phyloP scores from a whole-genome alignment of 2,329 filamentous ascomycete genomes.

The Ophioceras dolichostomum region DNA sequence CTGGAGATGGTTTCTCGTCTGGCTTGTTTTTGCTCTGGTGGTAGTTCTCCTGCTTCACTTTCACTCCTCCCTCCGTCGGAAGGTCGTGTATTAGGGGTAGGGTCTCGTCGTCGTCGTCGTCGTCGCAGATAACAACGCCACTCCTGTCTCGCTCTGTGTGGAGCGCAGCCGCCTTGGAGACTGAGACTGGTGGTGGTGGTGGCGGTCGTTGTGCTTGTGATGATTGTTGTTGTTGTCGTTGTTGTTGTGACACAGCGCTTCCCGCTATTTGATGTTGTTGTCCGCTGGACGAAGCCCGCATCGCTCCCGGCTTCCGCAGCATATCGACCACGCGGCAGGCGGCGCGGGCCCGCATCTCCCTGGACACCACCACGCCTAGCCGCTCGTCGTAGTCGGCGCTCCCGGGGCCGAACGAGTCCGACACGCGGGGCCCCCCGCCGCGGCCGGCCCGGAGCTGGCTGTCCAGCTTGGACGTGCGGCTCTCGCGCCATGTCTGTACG shows the following conservation, averaged over 20 bases:
- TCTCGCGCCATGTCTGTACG: slow-evolving; percentile 73
- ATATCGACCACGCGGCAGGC: slow-evolving; percentile 39
- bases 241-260: too few relatives aligned
- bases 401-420: slow-evolving; percentile 54
- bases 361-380: slow-evolving; percentile 28
- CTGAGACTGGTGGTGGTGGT: too few relatives aligned
- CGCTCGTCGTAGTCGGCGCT: slow-evolving; percentile 40
- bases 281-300: slow-evolving; percentile 19
- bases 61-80: too few relatives aligned
- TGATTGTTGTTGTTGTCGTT: too few relatives aligned
- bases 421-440: slow-evolving; percentile 41
- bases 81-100: too few relatives aligned
- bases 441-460: slow-evolving; percentile 52
- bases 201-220: too few relatives aligned
- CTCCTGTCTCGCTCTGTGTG: too few relatives aligned
- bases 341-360: slow-evolving; percentile 25
- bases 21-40: too few relatives aligned
- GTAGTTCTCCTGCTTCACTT: slow-evolving; percentile 38
- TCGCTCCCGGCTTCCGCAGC: slow-evolving; percentile 32
- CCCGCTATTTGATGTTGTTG: too few relatives aligned
- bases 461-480: slow-evolving; percentile 55
- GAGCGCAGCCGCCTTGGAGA: slow-evolving; percentile 9
- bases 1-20: too few relatives aligned
- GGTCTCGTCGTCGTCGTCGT: slow-evolving; percentile 10
- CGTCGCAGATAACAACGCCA: too few relatives aligned